phyloP scores from a whole-genome alignment of 129 eudicot genomes.

The Saussurea involucrata region DNA sequence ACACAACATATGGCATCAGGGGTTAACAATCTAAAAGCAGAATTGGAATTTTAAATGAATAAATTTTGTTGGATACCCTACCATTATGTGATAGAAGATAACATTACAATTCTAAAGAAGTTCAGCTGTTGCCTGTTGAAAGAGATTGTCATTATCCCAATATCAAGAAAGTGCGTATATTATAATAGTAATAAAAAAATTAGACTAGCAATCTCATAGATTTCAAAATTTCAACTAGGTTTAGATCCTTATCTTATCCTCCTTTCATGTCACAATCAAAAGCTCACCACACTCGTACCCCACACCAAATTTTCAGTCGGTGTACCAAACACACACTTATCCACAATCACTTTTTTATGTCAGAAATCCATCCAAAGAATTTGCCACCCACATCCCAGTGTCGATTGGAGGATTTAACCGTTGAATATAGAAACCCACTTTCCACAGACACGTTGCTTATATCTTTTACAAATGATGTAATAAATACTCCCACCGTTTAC shows the following conservation, averaged over 20 bases:
- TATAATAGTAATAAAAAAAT: neutral
- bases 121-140: neutral
- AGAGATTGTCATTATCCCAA: neutral
- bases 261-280: neutral
- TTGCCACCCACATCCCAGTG: neutral
- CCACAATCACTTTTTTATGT: neutral
- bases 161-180: neutral
- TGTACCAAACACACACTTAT: neutral
- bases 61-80: neutral
- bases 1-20: neutral
- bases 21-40: neutral
- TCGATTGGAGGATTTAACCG: neutral
- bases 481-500: neutral
- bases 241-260: neutral
- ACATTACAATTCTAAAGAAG: neutral
- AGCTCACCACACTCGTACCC: neutral
- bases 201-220: neutral
- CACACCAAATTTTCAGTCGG: neutral
- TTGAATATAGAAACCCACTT: neutral
- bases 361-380: neutral
- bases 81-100: neutral
- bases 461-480: neutral
- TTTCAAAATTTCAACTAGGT: neutral
- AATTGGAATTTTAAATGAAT: neutral
- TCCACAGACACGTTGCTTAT: too few species aligned